Percentiles rank a stretch among this genome's conserved stretches.
phyloP scores from a whole-genome alignment of 768 basidiomycete species.

The Coprinopsis strossmayeri region DNA sequence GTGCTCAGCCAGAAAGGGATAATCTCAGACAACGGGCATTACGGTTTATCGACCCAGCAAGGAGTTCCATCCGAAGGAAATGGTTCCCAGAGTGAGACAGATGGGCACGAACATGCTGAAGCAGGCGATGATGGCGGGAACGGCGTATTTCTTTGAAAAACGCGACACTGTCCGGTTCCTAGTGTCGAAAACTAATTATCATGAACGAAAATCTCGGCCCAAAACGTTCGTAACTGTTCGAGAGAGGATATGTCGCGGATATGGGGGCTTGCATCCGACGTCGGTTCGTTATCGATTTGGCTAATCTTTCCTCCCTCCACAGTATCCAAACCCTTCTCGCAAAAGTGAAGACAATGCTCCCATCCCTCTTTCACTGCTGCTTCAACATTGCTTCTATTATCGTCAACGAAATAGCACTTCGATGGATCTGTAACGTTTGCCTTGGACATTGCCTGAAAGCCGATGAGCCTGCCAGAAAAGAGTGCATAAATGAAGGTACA shows the following conservation, averaged over 20 bases:
- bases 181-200: slow-evolving; percentile 19
- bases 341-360: slow-evolving; percentile 71
- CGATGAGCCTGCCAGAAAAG: slow-evolving; percentile 6
- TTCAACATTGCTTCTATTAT: slow-evolving; percentile 62
- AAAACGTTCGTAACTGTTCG: slow-evolving; percentile 62
- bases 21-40: slow-evolving; percentile 35
- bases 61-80: neutral
- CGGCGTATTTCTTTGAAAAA: slow-evolving; percentile 7
- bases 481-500: neutral
- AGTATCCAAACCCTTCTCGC: slow-evolving; percentile 56
- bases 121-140: neutral
- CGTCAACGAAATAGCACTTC: slow-evolving; percentile 77
- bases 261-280: slow-evolving; percentile 31
- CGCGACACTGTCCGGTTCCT: neutral
- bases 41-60: slow-evolving; percentile 22
- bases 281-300: slow-evolving; percentile 36
- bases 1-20: slow-evolving; percentile 61
- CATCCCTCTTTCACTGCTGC: slow-evolving; percentile 63
- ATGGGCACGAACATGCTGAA: neutral
- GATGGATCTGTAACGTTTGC: slow-evolving; percentile 58
- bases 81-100: neutral
- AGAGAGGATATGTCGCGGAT: slow-evolving; percentile 50
- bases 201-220: slow-evolving; percentile 63
- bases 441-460: slow-evolving; percentile 52
- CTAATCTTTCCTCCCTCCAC: slow-evolving; percentile 58